Base-by-base conservation (phyloP, 2,329 filamentous ascomycete genomes). In the Xylariaceae sp. region DNA sequence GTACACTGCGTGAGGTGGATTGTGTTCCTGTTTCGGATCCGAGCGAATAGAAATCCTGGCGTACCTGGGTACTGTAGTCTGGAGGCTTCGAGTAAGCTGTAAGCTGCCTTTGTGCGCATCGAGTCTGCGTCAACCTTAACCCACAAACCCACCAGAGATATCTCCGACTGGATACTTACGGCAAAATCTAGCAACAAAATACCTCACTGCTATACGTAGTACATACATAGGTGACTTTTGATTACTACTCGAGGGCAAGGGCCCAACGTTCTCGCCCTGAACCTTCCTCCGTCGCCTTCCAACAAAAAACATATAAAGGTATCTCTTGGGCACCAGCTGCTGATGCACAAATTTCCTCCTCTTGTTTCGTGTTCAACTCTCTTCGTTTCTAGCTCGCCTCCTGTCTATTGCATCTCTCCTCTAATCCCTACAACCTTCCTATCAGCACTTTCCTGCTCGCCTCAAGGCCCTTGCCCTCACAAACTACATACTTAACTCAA, bases 71-170 rank as follows among this genome's bases (percentile, higher is more conserved):
- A n/a, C n/a, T n/a, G n/a, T n/a, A n/a, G n/a, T n/a, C n/a, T n/a
- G n/a, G n/a, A n/a, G 11, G 19, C 17, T n/a, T n/a, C n/a, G n/a
- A n/a, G n/a, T n/a, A 9, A 34, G 34, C 17, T 22, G 34, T 16
- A 11, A 26, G 22, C 11, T 11, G 11, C 22, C 22, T 26, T 26
- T 26, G 6, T n/a, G 6, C 22, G 22, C 11, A 26, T 26, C 22
- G 22, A 26, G 22, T 11, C 22, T 26, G 22, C 22, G 22, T 26
- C 22, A 26, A 26, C 22, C 11, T 11, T 26, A 26, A 26, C 22
- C 22, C 22, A 26, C 22, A 26, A 35, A 35, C 18, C 34, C 34
- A 19, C 34, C 34, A 35, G 34, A 35, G 34, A 35, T 35, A 35
- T 35, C 34, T 35, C 34, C 34, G 34, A 35, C 34, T 35, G 34